phyloP scores from a whole-genome alignment of 1,284 basidiomycete genomes.

The Polyporus tsugae region DNA sequence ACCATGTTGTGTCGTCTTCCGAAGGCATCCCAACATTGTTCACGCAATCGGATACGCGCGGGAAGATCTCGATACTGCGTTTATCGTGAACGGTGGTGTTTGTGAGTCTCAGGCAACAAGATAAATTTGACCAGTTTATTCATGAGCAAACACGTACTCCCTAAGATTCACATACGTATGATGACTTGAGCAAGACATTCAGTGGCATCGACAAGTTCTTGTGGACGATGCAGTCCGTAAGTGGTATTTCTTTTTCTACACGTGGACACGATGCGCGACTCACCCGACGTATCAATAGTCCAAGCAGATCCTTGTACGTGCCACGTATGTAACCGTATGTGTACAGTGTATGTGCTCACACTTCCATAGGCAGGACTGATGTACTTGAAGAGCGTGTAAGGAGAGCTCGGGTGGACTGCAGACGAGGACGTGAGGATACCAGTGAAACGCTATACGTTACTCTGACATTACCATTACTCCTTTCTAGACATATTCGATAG shows the following conservation, averaged over 20 bases:
- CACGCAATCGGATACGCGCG: background rate
- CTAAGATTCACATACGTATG: background rate
- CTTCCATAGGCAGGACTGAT: background rate
- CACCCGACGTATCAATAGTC: background rate
- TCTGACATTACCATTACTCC: background rate
- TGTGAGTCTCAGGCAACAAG: background rate
- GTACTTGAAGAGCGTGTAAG: background rate
- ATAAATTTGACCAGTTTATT: background rate
- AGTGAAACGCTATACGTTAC: too few relatives aligned
- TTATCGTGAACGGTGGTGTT: background rate
- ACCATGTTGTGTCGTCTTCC: background rate
- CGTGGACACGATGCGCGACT: background rate
- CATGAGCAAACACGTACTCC: background rate
- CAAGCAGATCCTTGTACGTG: background rate
- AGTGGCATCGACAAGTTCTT: background rate
- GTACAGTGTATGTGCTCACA: background rate
- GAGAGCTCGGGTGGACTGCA: background rate
- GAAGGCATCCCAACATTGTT: background rate
- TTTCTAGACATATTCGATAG: background rate
- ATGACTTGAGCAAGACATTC: background rate
- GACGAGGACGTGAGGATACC: background rate
- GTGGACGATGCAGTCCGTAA: background rate
- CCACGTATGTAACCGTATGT: background rate
- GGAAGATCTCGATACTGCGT: background rate
- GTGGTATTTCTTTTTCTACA: background rate